Conservation (phyloP, 495 filamentous ascomycete genomes). For the Hypoxylon subgilvum region DNA sequence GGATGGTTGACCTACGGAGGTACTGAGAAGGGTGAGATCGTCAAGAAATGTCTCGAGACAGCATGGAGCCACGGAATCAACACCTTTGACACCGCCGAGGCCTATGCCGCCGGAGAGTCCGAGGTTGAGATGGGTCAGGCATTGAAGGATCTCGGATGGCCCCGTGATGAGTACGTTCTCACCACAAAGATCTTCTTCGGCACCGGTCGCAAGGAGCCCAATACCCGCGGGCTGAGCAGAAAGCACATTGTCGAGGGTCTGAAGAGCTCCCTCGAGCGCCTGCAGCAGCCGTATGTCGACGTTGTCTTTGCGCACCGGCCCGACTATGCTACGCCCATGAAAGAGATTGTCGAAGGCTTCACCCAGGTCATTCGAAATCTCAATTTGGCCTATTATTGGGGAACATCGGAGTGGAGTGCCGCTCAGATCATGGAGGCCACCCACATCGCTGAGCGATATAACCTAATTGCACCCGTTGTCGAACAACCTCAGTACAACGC, state of each 20-base stretch:
- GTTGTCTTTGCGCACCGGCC: slow-evolving; percentile 55
- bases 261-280: slow-evolving; percentile 51
- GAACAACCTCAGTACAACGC: slow-evolving; percentile 67
- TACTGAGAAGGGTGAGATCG: slow-evolving; percentile 51
- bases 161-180: slow-evolving; percentile 56
- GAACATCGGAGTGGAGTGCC: slow-evolving; percentile 63
- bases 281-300: slow-evolving; percentile 56
- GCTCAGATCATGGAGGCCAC: slow-evolving; percentile 62
- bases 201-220: slow-evolving; percentile 55
- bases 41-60: slow-evolving; percentile 51
- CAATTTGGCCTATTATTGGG: slow-evolving; percentile 62
- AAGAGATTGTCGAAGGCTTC: slow-evolving; percentile 58
- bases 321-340: slow-evolving; percentile 55
- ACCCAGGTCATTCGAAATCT: slow-evolving; percentile 63
- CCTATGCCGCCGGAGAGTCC: slow-evolving; percentile 56
- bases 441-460: slow-evolving; percentile 61
- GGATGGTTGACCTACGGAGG: slow-evolving; percentile 61
- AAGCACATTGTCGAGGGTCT: slow-evolving; percentile 58
- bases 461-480: slow-evolving; percentile 62
- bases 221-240: slow-evolving; percentile 52
- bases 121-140: slow-evolving; percentile 62
- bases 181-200: slow-evolving; percentile 53
- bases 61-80: slow-evolving; percentile 63
- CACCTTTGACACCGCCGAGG: slow-evolving; percentile 62
- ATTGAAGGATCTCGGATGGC: slow-evolving; percentile 53